Evolutionary conservation across 1,139 yeast species (phyloP).

Genomic region (Wickerhamomyces sp.): DNA sequence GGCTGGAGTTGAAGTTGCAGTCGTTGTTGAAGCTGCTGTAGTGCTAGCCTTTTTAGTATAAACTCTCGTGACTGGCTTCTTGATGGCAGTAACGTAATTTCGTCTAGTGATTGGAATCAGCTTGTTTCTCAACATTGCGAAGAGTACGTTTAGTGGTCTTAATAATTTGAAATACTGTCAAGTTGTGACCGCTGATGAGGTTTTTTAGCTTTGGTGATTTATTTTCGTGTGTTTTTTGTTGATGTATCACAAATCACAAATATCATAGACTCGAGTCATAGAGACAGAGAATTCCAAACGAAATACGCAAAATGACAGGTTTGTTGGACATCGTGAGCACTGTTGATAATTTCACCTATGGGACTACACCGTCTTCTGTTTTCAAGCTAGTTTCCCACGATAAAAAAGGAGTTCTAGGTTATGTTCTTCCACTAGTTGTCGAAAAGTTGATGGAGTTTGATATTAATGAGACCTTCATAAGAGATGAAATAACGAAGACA

Average conservation of each 20-base stretch:
- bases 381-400: constrained; percentile 17
- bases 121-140: constrained; percentile 3
- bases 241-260: neutral
- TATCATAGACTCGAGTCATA: neutral
- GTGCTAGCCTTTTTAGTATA: constrained; percentile 2
- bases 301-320: neutral
- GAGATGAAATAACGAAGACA: constrained; percentile 26
- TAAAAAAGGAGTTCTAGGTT: constrained; percentile 40
- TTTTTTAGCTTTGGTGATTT: neutral
- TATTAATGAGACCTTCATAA: constrained; percentile 30
- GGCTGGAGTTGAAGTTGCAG: constrained; percentile 1
- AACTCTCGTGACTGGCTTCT: constrained; percentile 2
- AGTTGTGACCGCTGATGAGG: neutral
- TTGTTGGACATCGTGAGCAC: constrained; percentile 12
- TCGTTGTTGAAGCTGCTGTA: neutral
- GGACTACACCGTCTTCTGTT: neutral
- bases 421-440: constrained; percentile 44
- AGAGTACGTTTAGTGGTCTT: neutral
- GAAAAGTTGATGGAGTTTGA: constrained; percentile 26
- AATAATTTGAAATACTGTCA: neutral
- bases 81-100: constrained; percentile 5
- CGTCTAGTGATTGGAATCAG: neutral
- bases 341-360: constrained; percentile 17
- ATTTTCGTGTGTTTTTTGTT: neutral
- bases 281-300: neutral